Conservation (phyloP, 306 rosid genomes). For the Rosa persica region DNA sequence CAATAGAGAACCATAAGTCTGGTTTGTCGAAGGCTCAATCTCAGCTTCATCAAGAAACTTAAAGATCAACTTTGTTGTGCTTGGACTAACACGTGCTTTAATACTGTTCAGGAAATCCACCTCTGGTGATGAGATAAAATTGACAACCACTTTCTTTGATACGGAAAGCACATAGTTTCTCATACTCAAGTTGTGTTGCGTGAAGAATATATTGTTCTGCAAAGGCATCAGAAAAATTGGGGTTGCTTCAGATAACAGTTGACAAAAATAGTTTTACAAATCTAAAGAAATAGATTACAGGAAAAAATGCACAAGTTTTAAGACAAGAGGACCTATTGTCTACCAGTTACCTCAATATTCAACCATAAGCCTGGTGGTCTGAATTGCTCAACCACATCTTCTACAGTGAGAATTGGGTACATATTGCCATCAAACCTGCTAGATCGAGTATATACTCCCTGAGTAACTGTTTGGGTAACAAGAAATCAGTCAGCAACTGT, state of each 20-base stretch:
- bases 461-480: conserved; percentile 54
- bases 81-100: conserved; percentile 50
- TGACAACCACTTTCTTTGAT: conserved; percentile 41
- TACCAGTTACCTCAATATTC: conserved; percentile 80
- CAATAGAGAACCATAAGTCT: conserved; percentile 65
- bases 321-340: conserved; percentile 5
- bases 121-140: conserved; percentile 84
- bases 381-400: conserved; percentile 29
- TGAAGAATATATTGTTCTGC: conserved; percentile 74
- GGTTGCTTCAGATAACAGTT: conserved; percentile 27
- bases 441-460: conserved; percentile 55
- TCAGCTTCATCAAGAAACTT: conserved; percentile 45
- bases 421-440: conserved; percentile 36
- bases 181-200: conserved; percentile 65
- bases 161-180: conserved; percentile 52
- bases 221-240: conserved; percentile 30
- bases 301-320: not conserved
- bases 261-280: conserved; percentile 9
- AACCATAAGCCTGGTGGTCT: conserved; percentile 58
- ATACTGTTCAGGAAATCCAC: conserved; percentile 68
- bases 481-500: conserved; percentile 30
- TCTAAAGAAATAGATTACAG: not conserved
- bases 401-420: conserved; percentile 41
- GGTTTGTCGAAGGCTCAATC: conserved; percentile 64
- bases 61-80: conserved; percentile 62